Conservation (phyloP, 2,329 filamentous ascomycete genomes). For the Dactylellina sp. region DNA sequence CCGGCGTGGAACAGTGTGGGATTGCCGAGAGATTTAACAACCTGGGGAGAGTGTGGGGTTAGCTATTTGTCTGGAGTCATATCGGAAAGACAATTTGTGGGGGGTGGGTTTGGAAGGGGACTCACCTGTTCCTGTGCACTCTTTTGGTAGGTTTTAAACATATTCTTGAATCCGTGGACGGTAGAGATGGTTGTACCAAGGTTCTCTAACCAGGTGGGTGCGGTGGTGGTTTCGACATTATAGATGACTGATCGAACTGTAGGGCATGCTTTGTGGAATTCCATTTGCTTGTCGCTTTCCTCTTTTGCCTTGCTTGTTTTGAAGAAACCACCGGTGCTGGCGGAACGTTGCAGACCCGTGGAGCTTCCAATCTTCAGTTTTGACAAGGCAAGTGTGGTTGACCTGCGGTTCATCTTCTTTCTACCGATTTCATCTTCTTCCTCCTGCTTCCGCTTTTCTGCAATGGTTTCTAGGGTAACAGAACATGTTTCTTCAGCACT, state of each 20-base stretch:
- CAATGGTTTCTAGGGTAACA: slow-evolving; percentile 11
- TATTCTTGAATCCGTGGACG: slow-evolving; percentile 44
- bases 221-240: slow-evolving; percentile 58
- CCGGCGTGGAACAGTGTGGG: slow-evolving; percentile 47
- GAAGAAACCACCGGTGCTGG: slow-evolving; percentile 47
- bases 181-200: slow-evolving; percentile 44
- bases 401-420: slow-evolving; percentile 38
- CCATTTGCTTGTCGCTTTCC: not conserved
- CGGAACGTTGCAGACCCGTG: slow-evolving; percentile 26
- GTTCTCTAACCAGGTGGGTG: slow-evolving; percentile 58
- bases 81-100: not conserved
- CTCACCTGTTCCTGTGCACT: slow-evolving; percentile 48
- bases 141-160: slow-evolving; percentile 54
- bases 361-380: slow-evolving; percentile 9
- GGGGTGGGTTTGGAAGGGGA: no score
- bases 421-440: slow-evolving; percentile 23
- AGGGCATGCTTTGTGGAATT: slow-evolving; percentile 7
- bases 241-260: slow-evolving; percentile 54
- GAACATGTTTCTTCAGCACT: slow-evolving; percentile 40
- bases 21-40: slow-evolving; percentile 34
- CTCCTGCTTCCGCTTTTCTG: slow-evolving; percentile 32
- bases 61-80: not conserved
- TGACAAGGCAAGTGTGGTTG: slow-evolving; percentile 10
- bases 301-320: slow-evolving; percentile 34
- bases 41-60: slow-evolving; percentile 18